phyloP scores from a whole-genome alignment of 2,329 filamentous ascomycete species.

The Colletotrichum sojae region DNA sequence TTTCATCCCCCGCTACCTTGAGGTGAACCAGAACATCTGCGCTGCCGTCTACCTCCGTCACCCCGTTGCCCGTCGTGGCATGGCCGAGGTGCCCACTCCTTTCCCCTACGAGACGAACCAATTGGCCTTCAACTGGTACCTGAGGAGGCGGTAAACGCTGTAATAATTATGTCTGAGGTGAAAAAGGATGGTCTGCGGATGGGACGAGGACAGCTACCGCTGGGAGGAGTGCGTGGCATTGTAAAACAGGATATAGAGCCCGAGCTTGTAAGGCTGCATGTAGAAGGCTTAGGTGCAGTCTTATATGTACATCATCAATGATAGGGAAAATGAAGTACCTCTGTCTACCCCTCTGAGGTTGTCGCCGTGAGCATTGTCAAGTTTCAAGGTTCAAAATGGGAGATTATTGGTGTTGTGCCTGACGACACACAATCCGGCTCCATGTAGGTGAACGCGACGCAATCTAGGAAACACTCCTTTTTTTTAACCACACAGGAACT shows the following conservation, averaged over 20 bases:
- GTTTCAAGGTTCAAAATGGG: no score
- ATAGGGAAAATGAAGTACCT: no score
- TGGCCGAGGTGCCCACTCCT: slow-evolving; percentile 88
- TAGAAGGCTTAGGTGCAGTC: slow-evolving; percentile 26
- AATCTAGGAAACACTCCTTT: slow-evolving; percentile 33
- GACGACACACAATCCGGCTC: not conserved
- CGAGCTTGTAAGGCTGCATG: slow-evolving; percentile 35
- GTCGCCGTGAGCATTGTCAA: no score
- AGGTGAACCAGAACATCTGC: slow-evolving; percentile 98
- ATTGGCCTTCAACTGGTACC: slow-evolving; percentile 94
- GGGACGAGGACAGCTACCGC: slow-evolving; percentile 1
- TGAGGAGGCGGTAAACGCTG: slow-evolving; percentile 77
- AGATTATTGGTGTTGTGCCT: not conserved
- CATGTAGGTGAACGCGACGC: not conserved
- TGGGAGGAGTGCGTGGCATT: slow-evolving; percentile 16
- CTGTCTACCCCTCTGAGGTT: no score
- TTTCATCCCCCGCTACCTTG: slow-evolving; percentile 94
- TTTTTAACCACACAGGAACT: slow-evolving; percentile 36
- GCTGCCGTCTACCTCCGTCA: slow-evolving; percentile 95
- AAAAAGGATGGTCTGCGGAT: not conserved
- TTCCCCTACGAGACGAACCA: slow-evolving; percentile 80
- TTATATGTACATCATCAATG: slow-evolving; percentile 24
- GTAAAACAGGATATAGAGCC: slow-evolving; percentile 40
- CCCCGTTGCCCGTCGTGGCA: slow-evolving; percentile 87
- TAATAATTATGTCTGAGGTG: slow-evolving; percentile 10